phyloP scores from a whole-genome alignment of 2,329 filamentous ascomycete genomes.

The Sporothrix luriei region DNA sequence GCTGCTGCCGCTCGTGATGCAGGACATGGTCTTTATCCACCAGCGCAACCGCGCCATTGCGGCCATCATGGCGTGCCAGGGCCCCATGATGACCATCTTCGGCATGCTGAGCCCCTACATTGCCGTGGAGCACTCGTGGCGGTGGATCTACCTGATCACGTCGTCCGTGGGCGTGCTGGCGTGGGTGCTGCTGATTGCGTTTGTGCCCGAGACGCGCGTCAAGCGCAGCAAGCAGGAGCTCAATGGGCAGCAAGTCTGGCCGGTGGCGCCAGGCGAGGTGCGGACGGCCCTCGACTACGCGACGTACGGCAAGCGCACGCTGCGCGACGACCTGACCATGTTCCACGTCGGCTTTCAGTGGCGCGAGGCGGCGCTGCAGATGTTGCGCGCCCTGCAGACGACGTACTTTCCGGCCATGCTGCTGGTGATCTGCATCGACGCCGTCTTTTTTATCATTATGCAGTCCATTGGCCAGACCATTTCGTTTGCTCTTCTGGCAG shows the following conservation, averaged over 20 bases:
- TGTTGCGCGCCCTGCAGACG: conserved; percentile 5
- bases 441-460: conserved; percentile 18
- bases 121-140: conserved; percentile 43
- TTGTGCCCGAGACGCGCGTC: conserved; percentile 44
- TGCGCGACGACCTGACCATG: conserved; percentile 11
- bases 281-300: not conserved
- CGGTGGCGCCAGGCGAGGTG: not conserved
- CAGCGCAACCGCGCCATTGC: conserved; percentile 38
- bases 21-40: conserved; percentile 48
- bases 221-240: conserved; percentile 32
- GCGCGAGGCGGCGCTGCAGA: conserved; percentile 1
- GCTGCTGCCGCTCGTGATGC: conserved; percentile 45
- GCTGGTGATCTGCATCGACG: conserved; percentile 25
- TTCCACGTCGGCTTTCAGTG: conserved; percentile 1
- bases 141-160: conserved; percentile 46
- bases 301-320: not conserved
- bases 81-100: conserved; percentile 42
- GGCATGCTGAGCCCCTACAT: conserved; percentile 43
- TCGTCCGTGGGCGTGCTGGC: conserved; percentile 42
- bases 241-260: conserved; percentile 34
- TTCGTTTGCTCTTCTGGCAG: conserved; percentile 30
- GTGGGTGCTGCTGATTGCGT: conserved; percentile 43
- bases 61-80: conserved; percentile 33
- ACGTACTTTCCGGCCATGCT: conserved; percentile 9
- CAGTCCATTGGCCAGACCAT: conserved; percentile 28